Evolutionary conservation across 345 rosid genomes (phyloP).

Genomic region (Hypericum perforatum): DNA sequence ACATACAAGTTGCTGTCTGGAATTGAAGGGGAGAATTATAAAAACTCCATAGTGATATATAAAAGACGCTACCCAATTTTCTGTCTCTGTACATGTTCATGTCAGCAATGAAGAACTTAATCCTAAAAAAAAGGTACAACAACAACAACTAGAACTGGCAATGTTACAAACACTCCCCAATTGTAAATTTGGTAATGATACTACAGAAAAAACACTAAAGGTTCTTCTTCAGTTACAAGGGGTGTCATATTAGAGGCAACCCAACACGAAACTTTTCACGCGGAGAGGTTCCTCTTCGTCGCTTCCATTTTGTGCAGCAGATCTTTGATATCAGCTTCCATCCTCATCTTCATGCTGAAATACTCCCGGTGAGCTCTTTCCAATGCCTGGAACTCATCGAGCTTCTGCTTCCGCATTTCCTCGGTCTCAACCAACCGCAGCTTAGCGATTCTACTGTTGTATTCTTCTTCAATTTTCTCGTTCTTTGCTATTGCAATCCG

Average conservation of each 20-base stretch:
- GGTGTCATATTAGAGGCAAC: no score
- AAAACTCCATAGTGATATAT: background rate
- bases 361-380: constrained; percentile 76
- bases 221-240: no score
- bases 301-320: constrained; percentile 79
- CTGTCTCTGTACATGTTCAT: constrained; percentile 27
- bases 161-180: constrained; percentile 7
- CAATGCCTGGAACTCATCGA: constrained; percentile 59
- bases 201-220: no score
- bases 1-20: no score
- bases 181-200: no score
- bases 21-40: no score
- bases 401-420: constrained; percentile 53
- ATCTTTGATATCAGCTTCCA: constrained; percentile 88
- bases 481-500: constrained; percentile 63
- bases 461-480: constrained; percentile 74
- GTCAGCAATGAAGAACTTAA: constrained; percentile 19
- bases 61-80: constrained; percentile 8
- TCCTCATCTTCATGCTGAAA: constrained; percentile 66
- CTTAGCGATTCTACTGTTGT: constrained; percentile 42
- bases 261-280: constrained; percentile 21
- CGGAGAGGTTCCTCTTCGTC: constrained; percentile 52
- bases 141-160: constrained; percentile 10
- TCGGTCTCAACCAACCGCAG: constrained; percentile 49
- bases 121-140: constrained; percentile 13